Evolutionary conservation across 306 rosid genomes (phyloP), one percentile per base, ranked within the genome.

Genomic region (Nissolia schottii): DNA sequence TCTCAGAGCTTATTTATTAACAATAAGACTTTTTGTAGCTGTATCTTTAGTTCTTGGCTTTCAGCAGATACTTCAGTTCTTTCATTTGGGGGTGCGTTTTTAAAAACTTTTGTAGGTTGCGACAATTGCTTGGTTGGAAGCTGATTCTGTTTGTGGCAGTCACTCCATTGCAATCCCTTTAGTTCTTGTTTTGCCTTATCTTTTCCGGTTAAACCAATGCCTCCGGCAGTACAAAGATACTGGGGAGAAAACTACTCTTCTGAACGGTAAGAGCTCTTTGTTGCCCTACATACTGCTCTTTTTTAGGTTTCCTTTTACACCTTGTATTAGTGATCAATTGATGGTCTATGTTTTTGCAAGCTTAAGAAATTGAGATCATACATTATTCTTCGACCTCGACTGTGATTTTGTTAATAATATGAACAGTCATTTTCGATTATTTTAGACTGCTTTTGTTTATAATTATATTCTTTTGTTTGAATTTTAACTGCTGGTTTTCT

Each of bases 71-170:
- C 49, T 85, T 76, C 56, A 46, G 40, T 71, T 80, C 6, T 71
- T 48, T 74, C 28, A 60, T 68, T 74, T 55, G 64, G 68, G 67
- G 58, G 38, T 74, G 45, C 34, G 11, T 27, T 61, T 80, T 35
- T 74, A 28, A 9, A 41, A 63, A 71, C 27, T 61, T 31, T 46
- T 84, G 81, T 83, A 95, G 99, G 99, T 95, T 85, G 99, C 99
- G 50, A 95, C 99, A 59, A 91, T 95, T 78, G 99, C 97, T 27
- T 95, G 99, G 97, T 88, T 95, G 80, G 99, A 95, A 89, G 99
- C 96, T 69, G 99, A 95, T 82, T 95, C 99, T 79, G 90, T 92
- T 70, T 95, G 99, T 68, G 83, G 83, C 28, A 80, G 83, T 35
- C 83, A 80, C 76, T 80, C 80, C 62, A 77, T 95, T 63, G 93